A percentile compares a stretch with the other conserved stretches of the same genome.
These are phyloP conservation scores for Monosporozyma servazzii DNA, from an alignment of 805 yeast species.

Conservation along the genomic window DNA sequence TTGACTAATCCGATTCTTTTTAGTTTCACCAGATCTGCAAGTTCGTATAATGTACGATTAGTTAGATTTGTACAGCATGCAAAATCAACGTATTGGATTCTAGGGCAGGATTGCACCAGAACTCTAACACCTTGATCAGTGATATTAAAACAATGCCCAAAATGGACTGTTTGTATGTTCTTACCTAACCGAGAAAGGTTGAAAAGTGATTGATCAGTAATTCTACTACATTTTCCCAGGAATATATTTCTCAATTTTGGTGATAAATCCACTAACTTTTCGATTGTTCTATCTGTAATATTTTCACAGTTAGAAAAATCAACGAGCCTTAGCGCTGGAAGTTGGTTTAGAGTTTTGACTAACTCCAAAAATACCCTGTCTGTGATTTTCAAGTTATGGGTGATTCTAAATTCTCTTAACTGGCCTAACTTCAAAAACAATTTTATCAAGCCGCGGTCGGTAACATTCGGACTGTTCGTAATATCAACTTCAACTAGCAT, in stretches of 20 bases:
- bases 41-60: conserved; percentile 66
- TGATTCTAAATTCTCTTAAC: conserved; percentile 75
- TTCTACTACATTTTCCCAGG: conserved; percentile 76
- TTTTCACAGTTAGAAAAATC: conserved; percentile 80
- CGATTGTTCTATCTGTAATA: conserved; percentile 72
- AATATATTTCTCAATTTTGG: conserved; percentile 84
- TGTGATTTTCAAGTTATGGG: conserved; percentile 60
- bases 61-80: conserved; percentile 92
- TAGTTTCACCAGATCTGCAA: conserved; percentile 67
- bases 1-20: conserved; percentile 90
- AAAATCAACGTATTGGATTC: conserved; percentile 85
- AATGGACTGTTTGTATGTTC: conserved; percentile 77
- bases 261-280: conserved; percentile 60
- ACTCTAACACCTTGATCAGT: conserved; percentile 81
- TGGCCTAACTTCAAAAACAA: conserved; percentile 57
- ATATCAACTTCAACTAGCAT: conserved; percentile 83
- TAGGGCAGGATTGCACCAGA: conserved; percentile 66
- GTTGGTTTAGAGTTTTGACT: conserved; percentile 26
- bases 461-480: conserved; percentile 67
- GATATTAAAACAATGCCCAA: conserved; percentile 87
- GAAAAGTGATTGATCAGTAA: conserved; percentile 72
- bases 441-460: conserved; percentile 49
- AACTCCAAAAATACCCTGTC: conserved; percentile 47
- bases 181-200: conserved; percentile 67
- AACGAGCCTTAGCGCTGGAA: conserved; percentile 63